Base-by-base conservation (phyloP, 139 green algal genomes). In the Ostreobium quekettii region DNA sequence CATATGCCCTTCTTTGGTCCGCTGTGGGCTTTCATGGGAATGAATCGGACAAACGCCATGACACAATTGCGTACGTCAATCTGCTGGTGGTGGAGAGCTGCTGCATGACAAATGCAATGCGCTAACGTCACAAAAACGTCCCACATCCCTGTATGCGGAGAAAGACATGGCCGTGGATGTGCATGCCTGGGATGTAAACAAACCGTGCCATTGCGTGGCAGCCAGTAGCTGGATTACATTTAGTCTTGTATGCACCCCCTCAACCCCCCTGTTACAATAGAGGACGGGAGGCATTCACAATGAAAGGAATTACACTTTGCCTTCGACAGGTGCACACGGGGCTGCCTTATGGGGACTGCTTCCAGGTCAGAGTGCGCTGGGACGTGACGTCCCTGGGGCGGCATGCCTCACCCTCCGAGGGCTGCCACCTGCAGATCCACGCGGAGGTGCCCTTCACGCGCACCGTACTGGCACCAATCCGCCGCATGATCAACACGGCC, bases 341-440 rank as follows among this genome's bases (percentile, higher is more conserved):
- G n/a, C 46, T 66, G 11, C 59, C 59, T 47, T 66, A 66, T 47
- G 59, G 59, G 15, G 59, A 66, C 24, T 48, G 47, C 32, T 66
- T 66, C 59, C 46, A 11, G 19, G 59, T 66, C 24, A 33, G 47
- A 19, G 15, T 66, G 19, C 59, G 59, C 11, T 66, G 59, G 59
- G 59, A 66, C 32, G 30, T 66, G 28, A 53, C 42, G 11, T 19
- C 15, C 11, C 11, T 47, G 19, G 24, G 15, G 5, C 11, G 28
- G n/a, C 28, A 6, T 19, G 59, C 11, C 4, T 11, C 59, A 7
- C 28, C 11, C 15, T 11, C 11, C 15, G 42, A 53, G 11, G 7
- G 6, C 47, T 66, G 59, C 32, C 59, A 19, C 11, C n/a, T 66
- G 6, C 29, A 31, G 15, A 66, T 66, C 30, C 30, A 66, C 26